Evolutionary conservation across 805 yeast genomes (phyloP).

Genomic region (Suhomyces xylopsoci): DNA sequence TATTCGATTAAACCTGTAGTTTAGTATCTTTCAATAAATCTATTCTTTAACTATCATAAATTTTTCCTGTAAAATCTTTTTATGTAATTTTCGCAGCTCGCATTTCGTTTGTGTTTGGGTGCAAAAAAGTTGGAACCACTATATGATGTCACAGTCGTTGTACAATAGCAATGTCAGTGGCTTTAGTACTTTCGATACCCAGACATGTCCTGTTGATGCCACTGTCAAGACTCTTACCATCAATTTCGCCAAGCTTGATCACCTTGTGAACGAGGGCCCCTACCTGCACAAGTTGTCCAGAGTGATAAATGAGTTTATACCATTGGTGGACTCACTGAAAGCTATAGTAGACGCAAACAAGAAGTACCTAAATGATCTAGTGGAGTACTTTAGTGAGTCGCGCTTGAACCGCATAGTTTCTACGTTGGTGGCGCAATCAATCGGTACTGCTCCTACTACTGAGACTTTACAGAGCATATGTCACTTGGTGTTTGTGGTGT

Average conservation of each 20-base stretch:
- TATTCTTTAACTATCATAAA: neutral
- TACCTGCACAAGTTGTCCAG: neutral
- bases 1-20: slow-evolving; percentile 75
- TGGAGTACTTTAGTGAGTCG: slow-evolving; percentile 2
- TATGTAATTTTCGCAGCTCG: neutral
- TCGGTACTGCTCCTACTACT: neutral
- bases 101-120: neutral
- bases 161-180: neutral
- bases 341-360: neutral
- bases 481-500: neutral
- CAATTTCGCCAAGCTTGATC: slow-evolving; percentile 3
- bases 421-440: neutral
- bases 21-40: neutral
- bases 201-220: neutral
- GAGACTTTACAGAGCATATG: neutral
- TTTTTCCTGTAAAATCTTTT: neutral
- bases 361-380: neutral
- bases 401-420: slow-evolving; percentile 1
- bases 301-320: neutral
- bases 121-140: neutral
- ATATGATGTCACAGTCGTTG: neutral
- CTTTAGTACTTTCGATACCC: neutral
- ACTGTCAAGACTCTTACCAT: slow-evolving; percentile 1
- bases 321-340: neutral
- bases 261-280: slow-evolving; percentile 5